A percentile compares a stretch with the other conserved stretches of the same genome.
Evolutionary conservation across 805 yeast species (phyloP).

Genomic region (Candida hungchunana): DNA sequence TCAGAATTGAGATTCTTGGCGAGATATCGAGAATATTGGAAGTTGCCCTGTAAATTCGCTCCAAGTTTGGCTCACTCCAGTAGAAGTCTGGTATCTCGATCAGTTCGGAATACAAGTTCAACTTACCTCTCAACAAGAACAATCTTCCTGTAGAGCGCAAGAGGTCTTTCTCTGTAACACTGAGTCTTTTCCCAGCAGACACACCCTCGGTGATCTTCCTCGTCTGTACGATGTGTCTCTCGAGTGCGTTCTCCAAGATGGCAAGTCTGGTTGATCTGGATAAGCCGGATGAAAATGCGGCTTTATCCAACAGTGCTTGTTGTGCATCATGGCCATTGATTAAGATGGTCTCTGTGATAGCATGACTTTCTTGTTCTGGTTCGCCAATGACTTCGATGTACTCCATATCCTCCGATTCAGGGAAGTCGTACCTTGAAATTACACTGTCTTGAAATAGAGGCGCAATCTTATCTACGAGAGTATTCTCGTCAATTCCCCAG

Average conservation of each 20-base stretch:
- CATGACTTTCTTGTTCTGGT: conserved; percentile 33
- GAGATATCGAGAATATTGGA: conserved; percentile 70
- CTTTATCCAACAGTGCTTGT: conserved; percentile 64
- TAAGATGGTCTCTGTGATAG: conserved; percentile 68
- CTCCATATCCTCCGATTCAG: conserved; percentile 87
- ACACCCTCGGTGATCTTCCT: conserved; percentile 60
- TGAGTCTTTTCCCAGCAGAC: conserved; percentile 54
- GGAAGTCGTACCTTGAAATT: conserved; percentile 39
- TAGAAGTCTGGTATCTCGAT: conserved; percentile 91
- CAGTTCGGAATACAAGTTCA: conserved; percentile 81
- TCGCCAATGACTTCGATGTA: conserved; percentile 36
- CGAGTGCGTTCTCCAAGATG: conserved; percentile 68
- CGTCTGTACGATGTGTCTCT: conserved; percentile 60
- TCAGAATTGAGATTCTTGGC: conserved; percentile 74
- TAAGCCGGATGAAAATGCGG: conserved; percentile 85
- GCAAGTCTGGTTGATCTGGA: conserved; percentile 85
- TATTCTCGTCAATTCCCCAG: conserved; percentile 71
- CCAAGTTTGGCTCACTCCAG: conserved; percentile 89
- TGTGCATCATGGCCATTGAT: conserved; percentile 46
- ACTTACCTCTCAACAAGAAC: conserved; percentile 71
- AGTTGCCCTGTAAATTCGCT: conserved; percentile 65
- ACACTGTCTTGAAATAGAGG: conserved; percentile 51
- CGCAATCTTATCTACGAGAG: conserved; percentile 41
- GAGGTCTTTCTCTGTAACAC: conserved; percentile 55
- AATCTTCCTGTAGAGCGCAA: conserved; percentile 69